Conservation (phyloP, 1,284 basidiomycete genomes). For the Papiliotrema terrestris region DNA sequence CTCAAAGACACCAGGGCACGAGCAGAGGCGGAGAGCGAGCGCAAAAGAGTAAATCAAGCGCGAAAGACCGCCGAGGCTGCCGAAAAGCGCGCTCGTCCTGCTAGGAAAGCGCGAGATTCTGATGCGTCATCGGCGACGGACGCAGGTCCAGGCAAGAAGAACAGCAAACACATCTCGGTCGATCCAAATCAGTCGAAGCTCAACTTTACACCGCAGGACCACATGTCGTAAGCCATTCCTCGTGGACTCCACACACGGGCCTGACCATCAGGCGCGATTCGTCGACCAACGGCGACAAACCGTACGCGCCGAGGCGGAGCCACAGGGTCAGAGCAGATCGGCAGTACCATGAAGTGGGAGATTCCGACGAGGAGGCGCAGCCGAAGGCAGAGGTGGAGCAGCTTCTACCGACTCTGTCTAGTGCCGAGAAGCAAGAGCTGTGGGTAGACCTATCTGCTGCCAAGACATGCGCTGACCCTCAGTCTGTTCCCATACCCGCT, state of each 20-base stretch:
- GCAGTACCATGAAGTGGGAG: too few species aligned
- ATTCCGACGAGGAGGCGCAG: too few species aligned
- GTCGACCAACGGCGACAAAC: too few species aligned
- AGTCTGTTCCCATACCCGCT: slow-evolving; percentile 75
- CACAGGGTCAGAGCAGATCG: too few species aligned
- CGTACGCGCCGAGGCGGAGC: too few species aligned
- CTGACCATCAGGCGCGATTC: too few species aligned
- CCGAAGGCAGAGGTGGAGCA: too few species aligned
- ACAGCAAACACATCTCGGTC: neutral
- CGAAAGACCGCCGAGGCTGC: neutral
- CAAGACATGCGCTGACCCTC: slow-evolving; percentile 1
- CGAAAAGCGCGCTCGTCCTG: neutral
- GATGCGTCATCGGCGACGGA: neutral
- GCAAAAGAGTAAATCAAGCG: too few species aligned
- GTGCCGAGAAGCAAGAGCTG: slow-evolving; percentile 9
- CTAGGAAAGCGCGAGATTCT: neutral
- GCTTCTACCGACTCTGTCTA: neutral
- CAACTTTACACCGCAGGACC: neutral
- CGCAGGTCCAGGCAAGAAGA: neutral
- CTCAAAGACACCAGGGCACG: too few species aligned
- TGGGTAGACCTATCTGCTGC: slow-evolving; percentile 7
- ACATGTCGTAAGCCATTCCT: neutral
- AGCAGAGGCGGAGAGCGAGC: too few species aligned
- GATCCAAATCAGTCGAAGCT: slow-evolving; percentile 4
- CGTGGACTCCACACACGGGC: neutral